phyloP scores from a whole-genome alignment of 768 basidiomycete genomes.

The Amanita muscaria region DNA sequence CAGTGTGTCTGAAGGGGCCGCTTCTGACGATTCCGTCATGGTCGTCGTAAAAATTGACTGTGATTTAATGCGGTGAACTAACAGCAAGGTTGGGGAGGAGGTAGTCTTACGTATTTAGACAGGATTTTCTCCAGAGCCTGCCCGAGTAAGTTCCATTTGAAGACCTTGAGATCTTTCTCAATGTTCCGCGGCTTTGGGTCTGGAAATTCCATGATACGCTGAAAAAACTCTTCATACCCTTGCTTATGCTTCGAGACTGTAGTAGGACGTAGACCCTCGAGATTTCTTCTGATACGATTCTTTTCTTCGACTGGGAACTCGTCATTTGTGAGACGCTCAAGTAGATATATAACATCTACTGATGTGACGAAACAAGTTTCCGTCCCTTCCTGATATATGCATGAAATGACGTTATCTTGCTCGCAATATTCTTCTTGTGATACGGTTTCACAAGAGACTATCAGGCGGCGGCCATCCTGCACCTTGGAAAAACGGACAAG shows the following conservation, averaged over 20 bases:
- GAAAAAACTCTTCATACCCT: slow-evolving; percentile 82
- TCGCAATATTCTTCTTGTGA: slow-evolving; percentile 64
- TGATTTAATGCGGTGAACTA: not conserved
- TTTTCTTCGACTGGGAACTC: slow-evolving; percentile 93
- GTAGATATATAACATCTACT: slow-evolving; percentile 90
- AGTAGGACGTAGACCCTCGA: slow-evolving; percentile 86
- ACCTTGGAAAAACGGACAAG: slow-evolving; percentile 80
- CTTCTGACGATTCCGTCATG: not conserved
- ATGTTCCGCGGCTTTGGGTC: slow-evolving; percentile 93
- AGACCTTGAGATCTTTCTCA: slow-evolving; percentile 92
- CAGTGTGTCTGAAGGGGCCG: slow-evolving; percentile 1
- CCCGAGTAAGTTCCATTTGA: slow-evolving; percentile 64
- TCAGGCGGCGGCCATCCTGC: slow-evolving; percentile 69
- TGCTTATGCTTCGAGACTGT: slow-evolving; percentile 84
- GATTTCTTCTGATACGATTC: slow-evolving; percentile 88
- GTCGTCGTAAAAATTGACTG: slow-evolving; percentile 8
- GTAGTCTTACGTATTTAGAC: slow-evolving; percentile 66
- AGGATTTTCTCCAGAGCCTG: slow-evolving; percentile 73
- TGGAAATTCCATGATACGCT: slow-evolving; percentile 93
- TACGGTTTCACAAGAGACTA: slow-evolving; percentile 72
- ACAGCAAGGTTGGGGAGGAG: not conserved
- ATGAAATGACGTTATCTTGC: slow-evolving; percentile 81
- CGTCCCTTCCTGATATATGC: slow-evolving; percentile 78
- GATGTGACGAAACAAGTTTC: slow-evolving; percentile 85
- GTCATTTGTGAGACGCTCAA: slow-evolving; percentile 69